Base-by-base conservation (phyloP, 2,329 filamentous ascomycete species). In the Decorospora gaudefroyi region DNA sequence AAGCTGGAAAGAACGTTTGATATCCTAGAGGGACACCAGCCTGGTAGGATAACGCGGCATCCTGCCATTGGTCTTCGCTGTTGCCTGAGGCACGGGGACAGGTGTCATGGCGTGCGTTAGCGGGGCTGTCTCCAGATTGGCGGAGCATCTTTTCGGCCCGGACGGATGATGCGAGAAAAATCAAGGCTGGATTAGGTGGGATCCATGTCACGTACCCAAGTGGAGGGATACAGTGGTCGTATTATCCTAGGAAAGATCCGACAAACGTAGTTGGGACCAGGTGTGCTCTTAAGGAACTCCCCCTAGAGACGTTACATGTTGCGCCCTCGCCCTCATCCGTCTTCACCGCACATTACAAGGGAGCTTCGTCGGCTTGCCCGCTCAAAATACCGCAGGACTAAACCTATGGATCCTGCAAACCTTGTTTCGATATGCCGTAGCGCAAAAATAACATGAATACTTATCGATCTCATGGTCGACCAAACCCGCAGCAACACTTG, bases 51-150 rank as follows among this genome's bases (percentile, higher is more conserved):
- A 17, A 28, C 40, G 35, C 16, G 33, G 39, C 38, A 28, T 29
- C 12, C 15, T 17, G n/a, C 35, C 32, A 42, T 45, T 49, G 44
- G 41, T 28, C 21, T 40, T 31, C 13, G 28, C 26, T 28, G 42
- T 18, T 42, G 34, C 42, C 42, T 50, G 18, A 13, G n/a, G 13
- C 5, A n/a, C n/a, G n/a, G n/a, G n/a, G n/a, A 27, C 16, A 18
- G 11, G 12, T n/a, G 11, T 31, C 21, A 16, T 40, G 12, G 37
- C 21, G 21, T 23, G 10, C 21, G 10, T 32, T 26, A 32, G 9
- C 19, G 21, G 27, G 16, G 15, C 27, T 22, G 22, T 31, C 17
- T 25, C 37, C 37, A 12, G 15, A 23, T 18, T 32, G 37, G 37
- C 11, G 18, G 31, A 40, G 37, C 37, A 40, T 40, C 18, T 18